Evolutionary conservation across 106 monocot genomes (phyloP), one percentile per base, ranked within the genome.

Genomic region (Acanthochlamys bracteata): DNA sequence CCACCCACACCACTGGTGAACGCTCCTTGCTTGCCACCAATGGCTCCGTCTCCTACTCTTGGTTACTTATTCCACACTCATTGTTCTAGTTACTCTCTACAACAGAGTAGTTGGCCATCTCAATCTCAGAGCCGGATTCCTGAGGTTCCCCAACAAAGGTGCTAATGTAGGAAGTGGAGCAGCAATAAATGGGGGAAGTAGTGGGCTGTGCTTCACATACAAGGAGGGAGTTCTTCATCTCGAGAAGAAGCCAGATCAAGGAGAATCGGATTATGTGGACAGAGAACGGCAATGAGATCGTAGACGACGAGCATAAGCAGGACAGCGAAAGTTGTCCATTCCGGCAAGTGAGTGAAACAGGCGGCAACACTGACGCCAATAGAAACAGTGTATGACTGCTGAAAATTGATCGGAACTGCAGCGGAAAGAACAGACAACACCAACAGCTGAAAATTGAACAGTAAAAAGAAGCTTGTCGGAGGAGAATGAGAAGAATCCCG

Each of bases 281-380:
- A 73, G 24, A 98, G 88, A 21, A 98, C 95, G 14, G 95, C 90
- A 20, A 80, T 82, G 24, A 91, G 76, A 64, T 96, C 95, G 25
- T 96, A 96, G 1, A 77, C 17, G 0, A 90, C 84, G 60, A 91
- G 90, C 19, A 90, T 84, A 13, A 96, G 65, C 20, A 96, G 82
- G 7, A 91, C 64, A 27, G 71, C 65, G 87, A 87, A 96, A 17
- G 95, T 96, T 51, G 95, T 96, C 95, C 90, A 96, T 66, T 96
- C 90, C 7, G 95, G 90, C 21, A 96, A 78, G 54, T 73, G 66
- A 10, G 95, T 80, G 56, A 96, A 80, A 90, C 90, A 95, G 23
- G 84, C 82, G 13, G 95, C 92, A 52, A 88, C 90, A 40, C 91
- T 85, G 64, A 88, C 78, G 11, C 80, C 96, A 25, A 96, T 67